Evolutionary conservation across 352 stramenopile genomes (phyloP), one percentile per base, ranked within the genome.

Genomic region (Hyaloperonospora brassicae): DNA sequence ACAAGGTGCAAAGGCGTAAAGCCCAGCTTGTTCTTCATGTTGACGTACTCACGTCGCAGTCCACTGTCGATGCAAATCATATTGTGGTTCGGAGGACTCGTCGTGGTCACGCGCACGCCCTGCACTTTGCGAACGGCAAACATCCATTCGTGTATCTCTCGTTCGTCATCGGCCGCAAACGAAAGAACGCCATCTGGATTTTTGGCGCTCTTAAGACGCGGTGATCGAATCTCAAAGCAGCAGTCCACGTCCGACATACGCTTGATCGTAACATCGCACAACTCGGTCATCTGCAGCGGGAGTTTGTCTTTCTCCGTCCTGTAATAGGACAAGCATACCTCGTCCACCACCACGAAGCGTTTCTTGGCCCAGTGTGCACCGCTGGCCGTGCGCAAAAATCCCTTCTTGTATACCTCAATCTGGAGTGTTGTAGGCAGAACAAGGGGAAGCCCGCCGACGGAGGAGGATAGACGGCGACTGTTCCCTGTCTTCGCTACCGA

Each of bases 11-110:
- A 68, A 2, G 79, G 78, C 5, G 79, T 87, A 50, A 93, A 89
- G 21, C 83, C 82, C 10, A 73, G 50, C 48, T 87, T 88, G 73
- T 96, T 95, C 59, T 83, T 85, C 76, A 91, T 83, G 63, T 89
- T 89, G 23, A 95, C 72, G 48, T 93, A 89, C 47, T 92, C 79
- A 48, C 81, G 77, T 25, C 87, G 82, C 42, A 89, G 62, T 21
- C 61, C 62, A 34, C 69, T 83, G 64, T 96, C 83, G 50, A 96
- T 84, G 62, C 84, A 95, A 55, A 94, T 94, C 84, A 94, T 94
- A 51, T 91, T 89, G 59, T 90, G 80, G 58, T 86, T 90, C 5
- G 82, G 72, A 45, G 78, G 69, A 12, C 61, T 74, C 7, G 77
- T 73, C 30, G 82, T 94, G 24, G 71, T 73, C 43, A 91, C 73